Conservation (phyloP, 2,329 filamentous ascomycete species). For the Arthrinium phaeospermum region DNA sequence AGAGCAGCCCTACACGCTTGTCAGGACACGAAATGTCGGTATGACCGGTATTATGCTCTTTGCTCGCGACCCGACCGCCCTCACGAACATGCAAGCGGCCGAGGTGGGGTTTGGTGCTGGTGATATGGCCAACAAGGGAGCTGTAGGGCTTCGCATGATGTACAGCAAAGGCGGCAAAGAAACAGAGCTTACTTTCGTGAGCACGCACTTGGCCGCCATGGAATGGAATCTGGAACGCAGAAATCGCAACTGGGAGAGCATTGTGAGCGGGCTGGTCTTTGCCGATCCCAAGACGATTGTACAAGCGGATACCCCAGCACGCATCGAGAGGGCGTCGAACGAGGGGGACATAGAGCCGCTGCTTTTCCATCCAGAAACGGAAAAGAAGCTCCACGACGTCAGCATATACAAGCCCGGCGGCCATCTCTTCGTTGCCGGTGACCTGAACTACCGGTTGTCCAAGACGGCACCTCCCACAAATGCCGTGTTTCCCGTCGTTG, state of each 20-base stretch:
- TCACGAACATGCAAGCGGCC: constrained; percentile 74
- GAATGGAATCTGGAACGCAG: constrained; percentile 77
- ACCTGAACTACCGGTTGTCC: constrained; percentile 93
- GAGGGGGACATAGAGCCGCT: constrained; percentile 29
- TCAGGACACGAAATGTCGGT: constrained; percentile 77
- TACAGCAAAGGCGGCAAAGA: constrained; percentile 53
- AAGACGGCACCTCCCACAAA: constrained; percentile 64
- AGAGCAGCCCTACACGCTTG: constrained; percentile 66
- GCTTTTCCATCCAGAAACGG: constrained; percentile 33
- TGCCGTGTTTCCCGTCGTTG: constrained; percentile 66
- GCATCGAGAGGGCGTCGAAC: constrained; percentile 25
- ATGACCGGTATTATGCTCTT: constrained; percentile 93
- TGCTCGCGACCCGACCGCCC: constrained; percentile 64
- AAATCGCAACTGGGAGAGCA: constrained; percentile 87
- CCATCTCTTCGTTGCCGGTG: constrained; percentile 86
- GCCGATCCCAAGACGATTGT: constrained; percentile 54
- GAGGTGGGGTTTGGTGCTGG: constrained; percentile 84
- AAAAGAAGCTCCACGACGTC: constrained; percentile 56
- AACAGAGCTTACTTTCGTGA: constrained; percentile 81
- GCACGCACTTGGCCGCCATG: constrained; percentile 87
- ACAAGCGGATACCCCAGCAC: neutral
- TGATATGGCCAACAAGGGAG: constrained; percentile 96
- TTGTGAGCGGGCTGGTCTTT: constrained; percentile 83
- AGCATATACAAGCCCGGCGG: constrained; percentile 77
- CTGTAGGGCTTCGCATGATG: constrained; percentile 76